Conservation (phyloP, 345 rosid species). For the Euphorbia pulcherrima region DNA sequence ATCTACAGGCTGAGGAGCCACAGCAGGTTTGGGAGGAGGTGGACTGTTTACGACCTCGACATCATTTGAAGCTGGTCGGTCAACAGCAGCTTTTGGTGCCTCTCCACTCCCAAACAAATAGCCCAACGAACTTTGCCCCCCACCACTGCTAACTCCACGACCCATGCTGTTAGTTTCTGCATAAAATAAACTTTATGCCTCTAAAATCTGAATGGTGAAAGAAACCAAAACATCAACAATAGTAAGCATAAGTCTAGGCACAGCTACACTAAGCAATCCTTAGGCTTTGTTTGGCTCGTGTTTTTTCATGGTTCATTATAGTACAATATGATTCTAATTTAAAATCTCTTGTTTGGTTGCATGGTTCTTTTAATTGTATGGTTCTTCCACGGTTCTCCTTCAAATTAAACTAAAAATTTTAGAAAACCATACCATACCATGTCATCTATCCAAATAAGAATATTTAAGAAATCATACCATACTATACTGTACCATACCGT, state of each 20-base stretch:
- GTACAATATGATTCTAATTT: too few species aligned
- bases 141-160: conserved; percentile 78
- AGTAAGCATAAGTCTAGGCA: background rate
- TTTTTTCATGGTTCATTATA: background rate
- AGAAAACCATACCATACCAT: too few species aligned
- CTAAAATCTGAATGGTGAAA: background rate
- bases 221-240: background rate
- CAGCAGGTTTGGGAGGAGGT: conserved; percentile 40
- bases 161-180: conserved; percentile 41
- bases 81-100: conserved; percentile 57
- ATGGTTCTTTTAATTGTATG: too few species aligned
- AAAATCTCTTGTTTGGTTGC: too few species aligned
- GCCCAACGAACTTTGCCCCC: conserved; percentile 85
- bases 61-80: conserved; percentile 34
- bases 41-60: conserved; percentile 23
- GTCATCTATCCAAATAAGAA: too few species aligned
- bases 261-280: too few species aligned
- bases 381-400: too few species aligned
- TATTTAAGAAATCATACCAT: too few species aligned
- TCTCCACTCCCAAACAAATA: conserved; percentile 72
- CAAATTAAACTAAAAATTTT: too few species aligned
- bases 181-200: background rate
- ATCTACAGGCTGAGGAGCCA: conserved; percentile 43
- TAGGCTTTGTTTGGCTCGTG: too few species aligned
- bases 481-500: too few species aligned